A percentile compares a stretch with the other conserved stretches of the same genome.
Evolutionary conservation across 164 flowering plant species (phyloP).

Genomic region (Liriodendron chinense): DNA sequence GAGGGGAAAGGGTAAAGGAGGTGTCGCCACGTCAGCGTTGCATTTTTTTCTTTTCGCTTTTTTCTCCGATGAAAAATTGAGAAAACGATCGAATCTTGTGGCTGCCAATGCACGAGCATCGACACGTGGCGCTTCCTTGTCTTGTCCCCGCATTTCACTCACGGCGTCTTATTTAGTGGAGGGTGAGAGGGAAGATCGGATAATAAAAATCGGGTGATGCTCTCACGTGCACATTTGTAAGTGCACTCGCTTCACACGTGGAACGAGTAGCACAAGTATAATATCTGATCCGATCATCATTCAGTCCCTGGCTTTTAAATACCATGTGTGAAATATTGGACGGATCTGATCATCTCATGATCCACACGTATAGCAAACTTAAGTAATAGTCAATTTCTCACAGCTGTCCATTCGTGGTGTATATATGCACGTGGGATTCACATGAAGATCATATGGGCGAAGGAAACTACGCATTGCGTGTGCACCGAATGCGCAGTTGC

Average conservation of each 20-base stretch:
- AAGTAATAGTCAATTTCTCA: background rate
- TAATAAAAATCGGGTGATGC: too few species aligned
- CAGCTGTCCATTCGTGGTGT: background rate
- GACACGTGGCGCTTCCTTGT: constrained; percentile 20
- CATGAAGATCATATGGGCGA: too few species aligned
- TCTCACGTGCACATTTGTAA: too few species aligned
- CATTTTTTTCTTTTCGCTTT: background rate
- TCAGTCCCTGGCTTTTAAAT: background rate
- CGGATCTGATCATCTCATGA: background rate
- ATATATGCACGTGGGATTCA: too few species aligned
- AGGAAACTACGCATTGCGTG: too few species aligned
- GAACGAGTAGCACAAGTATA: background rate
- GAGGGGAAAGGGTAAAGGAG: constrained; percentile 8
- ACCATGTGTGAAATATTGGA: background rate
- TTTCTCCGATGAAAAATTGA: constrained; percentile 29
- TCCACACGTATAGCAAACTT: background rate
- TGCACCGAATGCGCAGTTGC: background rate
- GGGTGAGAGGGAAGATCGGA: background rate
- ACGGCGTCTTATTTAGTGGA: background rate
- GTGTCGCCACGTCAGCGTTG: constrained; percentile 23
- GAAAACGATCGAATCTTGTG: constrained; percentile 49
- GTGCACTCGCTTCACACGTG: background rate
- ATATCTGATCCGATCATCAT: background rate
- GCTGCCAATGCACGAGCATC: constrained; percentile 30
- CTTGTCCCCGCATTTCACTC: background rate